Evolutionary conservation across 371 early-diverging fungal genomes (phyloP).

Genomic region (Mycotypha africana): DNA sequence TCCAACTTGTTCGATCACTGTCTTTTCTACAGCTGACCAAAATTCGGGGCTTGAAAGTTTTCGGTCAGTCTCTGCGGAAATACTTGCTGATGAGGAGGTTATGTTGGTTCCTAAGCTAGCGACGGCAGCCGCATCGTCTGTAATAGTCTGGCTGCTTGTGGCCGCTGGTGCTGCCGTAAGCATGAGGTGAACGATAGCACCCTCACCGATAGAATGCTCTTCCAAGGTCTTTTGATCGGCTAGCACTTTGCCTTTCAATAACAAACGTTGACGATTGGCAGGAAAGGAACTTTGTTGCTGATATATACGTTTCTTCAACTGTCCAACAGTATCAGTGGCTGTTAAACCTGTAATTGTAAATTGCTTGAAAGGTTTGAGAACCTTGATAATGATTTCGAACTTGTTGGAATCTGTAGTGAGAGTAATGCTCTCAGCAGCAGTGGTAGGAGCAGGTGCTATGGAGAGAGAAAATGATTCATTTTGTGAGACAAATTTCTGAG

Average conservation of each 20-base stretch:
- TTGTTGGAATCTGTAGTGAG: constrained; percentile 3
- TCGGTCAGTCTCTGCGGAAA: constrained; percentile 21
- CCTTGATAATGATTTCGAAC: constrained; percentile 32
- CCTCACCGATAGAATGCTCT: constrained; percentile 44
- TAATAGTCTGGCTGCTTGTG: constrained; percentile 5
- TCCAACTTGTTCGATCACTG: constrained; percentile 19
- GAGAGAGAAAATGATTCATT: too few relatives aligned
- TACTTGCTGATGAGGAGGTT: not conserved
- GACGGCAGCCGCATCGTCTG: constrained; percentile 25
- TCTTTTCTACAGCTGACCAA: constrained; percentile 27
- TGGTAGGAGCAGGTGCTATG: too few relatives aligned
- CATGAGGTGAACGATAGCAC: constrained; percentile 48
- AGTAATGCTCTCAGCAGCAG: too few relatives aligned
- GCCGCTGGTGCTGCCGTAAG: constrained; percentile 38
- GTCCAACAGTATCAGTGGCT: constrained; percentile 25
- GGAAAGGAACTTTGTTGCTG: constrained; percentile 31
- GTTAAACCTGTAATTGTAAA: constrained; percentile 25
- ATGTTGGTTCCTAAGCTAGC: too few relatives aligned
- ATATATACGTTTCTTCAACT: constrained; percentile 42
- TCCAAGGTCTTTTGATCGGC: constrained; percentile 46
- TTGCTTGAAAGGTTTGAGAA: constrained; percentile 41
- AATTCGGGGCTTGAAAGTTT: constrained; percentile 25
- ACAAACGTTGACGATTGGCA: constrained; percentile 45
- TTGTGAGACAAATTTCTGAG: not conserved
- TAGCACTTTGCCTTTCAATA: constrained; percentile 61